Percentiles rank a stretch among this genome's conserved stretches.
Evolutionary conservation across 192 early-diverging fungal genomes (phyloP).

Genomic region (Backusella macrospora): DNA sequence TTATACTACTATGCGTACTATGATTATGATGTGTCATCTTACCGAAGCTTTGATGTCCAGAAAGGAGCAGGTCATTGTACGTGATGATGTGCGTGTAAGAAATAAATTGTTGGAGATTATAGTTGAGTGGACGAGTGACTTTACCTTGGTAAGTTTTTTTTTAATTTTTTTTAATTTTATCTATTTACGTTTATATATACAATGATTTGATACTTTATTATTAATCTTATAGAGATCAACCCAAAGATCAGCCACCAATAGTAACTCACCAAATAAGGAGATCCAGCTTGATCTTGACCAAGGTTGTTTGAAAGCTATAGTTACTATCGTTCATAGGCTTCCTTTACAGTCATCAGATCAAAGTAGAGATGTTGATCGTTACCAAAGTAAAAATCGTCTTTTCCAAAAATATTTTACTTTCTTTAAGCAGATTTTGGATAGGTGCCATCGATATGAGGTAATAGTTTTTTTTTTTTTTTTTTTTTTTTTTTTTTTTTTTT

Average conservation of each 20-base stretch:
- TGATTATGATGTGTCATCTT: constrained; percentile 74
- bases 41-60: constrained; percentile 70
- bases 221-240: background rate
- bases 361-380: constrained; percentile 50
- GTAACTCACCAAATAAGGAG: constrained; percentile 48
- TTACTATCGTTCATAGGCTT: constrained; percentile 62
- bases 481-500: too few species aligned
- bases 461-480: too few species aligned
- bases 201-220: constrained; percentile 18
- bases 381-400: constrained; percentile 58
- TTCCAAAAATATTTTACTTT: constrained; percentile 75
- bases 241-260: constrained; percentile 10
- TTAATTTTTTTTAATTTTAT: background rate
- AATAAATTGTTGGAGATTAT: constrained; percentile 68
- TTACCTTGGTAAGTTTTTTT: constrained; percentile 42
- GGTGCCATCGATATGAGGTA: constrained; percentile 59
- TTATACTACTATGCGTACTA: constrained; percentile 57
- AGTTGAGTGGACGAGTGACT: constrained; percentile 74
- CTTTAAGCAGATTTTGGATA: constrained; percentile 68
- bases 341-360: constrained; percentile 68
- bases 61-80: constrained; percentile 66
- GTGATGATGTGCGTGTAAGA: constrained; percentile 69
- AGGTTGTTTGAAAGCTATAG: constrained; percentile 73
- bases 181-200: background rate
- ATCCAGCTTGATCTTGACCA: constrained; percentile 76